These are phyloP conservation scores for Dendrobium huoshanense DNA, from an alignment of 106 monocot genomes.

Conservation along the genomic window DNA sequence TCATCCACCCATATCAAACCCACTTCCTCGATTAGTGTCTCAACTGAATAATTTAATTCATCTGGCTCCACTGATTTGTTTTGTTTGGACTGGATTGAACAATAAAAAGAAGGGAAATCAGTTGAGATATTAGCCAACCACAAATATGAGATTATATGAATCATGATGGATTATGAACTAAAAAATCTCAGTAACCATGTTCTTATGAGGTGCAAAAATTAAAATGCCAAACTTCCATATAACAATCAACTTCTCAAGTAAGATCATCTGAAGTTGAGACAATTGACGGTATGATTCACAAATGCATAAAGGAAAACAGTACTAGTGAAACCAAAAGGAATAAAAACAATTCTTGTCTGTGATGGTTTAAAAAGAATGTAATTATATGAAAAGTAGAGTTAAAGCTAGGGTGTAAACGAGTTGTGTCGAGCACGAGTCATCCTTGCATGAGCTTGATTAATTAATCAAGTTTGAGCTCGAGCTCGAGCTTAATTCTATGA, in stretches of 20 bases:
- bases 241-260: background rate
- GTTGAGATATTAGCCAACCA: background rate
- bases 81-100: constrained; percentile 3
- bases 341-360: background rate
- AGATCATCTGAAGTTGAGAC: background rate
- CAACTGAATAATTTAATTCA: background rate
- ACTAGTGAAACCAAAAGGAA: background rate
- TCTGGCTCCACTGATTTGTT: background rate
- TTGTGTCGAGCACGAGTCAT: too few species aligned
- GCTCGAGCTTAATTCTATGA: too few species aligned
- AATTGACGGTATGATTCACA: background rate
- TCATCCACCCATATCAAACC: constrained; percentile 51
- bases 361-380: background rate
- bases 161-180: background rate
- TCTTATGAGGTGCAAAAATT: background rate
- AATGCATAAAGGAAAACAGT: background rate
- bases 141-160: background rate
- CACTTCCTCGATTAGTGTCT: constrained; percentile 7
- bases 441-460: too few species aligned
- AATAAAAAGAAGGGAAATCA: background rate
- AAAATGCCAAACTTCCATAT: background rate
- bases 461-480: too few species aligned
- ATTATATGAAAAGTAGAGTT: background rate
- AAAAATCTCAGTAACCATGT: background rate
- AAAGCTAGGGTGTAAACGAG: background rate